Base-by-base conservation (phyloP, 345 rosid species). In the Eucalyptus sp. region DNA sequence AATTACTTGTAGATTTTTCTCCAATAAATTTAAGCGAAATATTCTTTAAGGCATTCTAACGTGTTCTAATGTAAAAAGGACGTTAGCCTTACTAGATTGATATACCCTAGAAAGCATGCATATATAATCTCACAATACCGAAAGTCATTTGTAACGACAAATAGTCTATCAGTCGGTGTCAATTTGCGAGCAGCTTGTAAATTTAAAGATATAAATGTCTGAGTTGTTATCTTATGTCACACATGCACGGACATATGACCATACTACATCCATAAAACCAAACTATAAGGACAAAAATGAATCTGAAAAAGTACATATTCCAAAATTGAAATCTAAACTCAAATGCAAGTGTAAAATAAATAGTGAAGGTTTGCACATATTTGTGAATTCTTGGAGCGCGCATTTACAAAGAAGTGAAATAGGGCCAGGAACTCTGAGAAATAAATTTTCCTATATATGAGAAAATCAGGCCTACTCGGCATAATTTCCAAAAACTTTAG, bases 21-120 rank as follows among this genome's bases (percentile, higher is more conserved):
- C 48, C 48, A 46, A 48, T 48, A 48, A 52, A 20, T 54, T 20
- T 54, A 54, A 24, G 62, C 0, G 6, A 56, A 8, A 4, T 56
- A 56, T 22, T 56, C 27, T 58, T 24, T 1, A 5, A 0, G 64
- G 64, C n/a, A 58, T 22, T 10, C 14, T 58, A 24, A 58, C 1
- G 0, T 22, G n/a, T 58, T 58, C 13, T 24, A 58, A 58, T 58
- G 64, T 58, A 24, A 58, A 25, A 58, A 58, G 0, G n/a, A 58
- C 29, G n/a, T 25, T 24, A 25, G 7, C 29, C 64, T 58, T 0
- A 24, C 13, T 0, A 10, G 29, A 24, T 58, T 0, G 1, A 0
- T 58, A 0, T 58, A 58, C 29, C 29, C n/a, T 58, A 58, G 0
- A 58, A 58, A 58, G 0, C 29, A 24, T 58, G 29, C 64, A 5